Evolutionary conservation across 345 rosid genomes (phyloP).

Genomic region (Aquilaria yunnanensis): DNA sequence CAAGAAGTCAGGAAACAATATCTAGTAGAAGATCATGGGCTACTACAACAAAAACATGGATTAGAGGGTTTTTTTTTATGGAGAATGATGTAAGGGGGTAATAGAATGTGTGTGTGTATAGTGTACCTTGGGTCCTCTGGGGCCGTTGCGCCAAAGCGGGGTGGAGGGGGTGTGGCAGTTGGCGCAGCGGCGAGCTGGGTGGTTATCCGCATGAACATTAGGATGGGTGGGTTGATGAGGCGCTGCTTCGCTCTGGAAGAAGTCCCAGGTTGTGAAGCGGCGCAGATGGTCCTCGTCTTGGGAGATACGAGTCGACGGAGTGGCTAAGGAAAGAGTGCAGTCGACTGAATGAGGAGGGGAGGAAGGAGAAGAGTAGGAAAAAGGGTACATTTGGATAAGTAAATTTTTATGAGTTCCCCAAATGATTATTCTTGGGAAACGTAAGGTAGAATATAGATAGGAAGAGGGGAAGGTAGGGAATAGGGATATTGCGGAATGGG

Average conservation of each 20-base stretch:
- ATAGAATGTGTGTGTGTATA: not conserved
- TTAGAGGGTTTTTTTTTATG: too few species aligned
- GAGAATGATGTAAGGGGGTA: too few species aligned
- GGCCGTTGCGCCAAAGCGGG: conserved; percentile 88
- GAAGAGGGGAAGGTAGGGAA: too few species aligned
- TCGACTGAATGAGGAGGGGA: conserved; percentile 40
- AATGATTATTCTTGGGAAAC: too few species aligned
- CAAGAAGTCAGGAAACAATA: too few species aligned
- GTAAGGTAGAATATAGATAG: too few species aligned
- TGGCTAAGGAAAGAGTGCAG: conserved; percentile 80
- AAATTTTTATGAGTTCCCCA: too few species aligned
- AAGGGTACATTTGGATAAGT: conserved; percentile 17
- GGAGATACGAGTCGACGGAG: conserved; percentile 76
- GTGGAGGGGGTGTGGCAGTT: conserved; percentile 88
- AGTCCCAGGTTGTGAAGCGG: conserved; percentile 41
- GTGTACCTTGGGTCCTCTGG: conserved; percentile 62
- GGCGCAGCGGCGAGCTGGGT: conserved; percentile 79
- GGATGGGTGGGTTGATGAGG: conserved; percentile 20
- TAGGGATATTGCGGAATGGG: too few species aligned
- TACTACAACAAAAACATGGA: too few species aligned
- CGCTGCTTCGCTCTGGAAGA: conserved; percentile 30
- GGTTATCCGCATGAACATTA: conserved; percentile 25
- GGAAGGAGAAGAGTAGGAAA: conserved; percentile 33
- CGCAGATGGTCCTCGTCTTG: conserved; percentile 42
- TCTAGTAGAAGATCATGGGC: not conserved